Base-by-base conservation (phyloP, 306 rosid species). In the Lablab purpureus region DNA sequence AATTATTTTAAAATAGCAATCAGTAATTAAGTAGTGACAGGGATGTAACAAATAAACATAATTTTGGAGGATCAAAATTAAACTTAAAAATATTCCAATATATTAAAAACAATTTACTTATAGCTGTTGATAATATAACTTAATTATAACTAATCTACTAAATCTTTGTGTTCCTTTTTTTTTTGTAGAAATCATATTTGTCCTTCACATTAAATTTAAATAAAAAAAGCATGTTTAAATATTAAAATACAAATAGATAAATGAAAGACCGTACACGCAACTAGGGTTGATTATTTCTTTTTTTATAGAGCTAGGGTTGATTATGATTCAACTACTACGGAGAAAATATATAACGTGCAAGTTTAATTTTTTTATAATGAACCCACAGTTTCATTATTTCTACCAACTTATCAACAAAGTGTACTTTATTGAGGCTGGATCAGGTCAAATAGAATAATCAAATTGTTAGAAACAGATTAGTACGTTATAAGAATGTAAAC, bases 321-420 rank as follows among this genome's bases (percentile, higher is more conserved):
- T 34, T 30, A 15, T 30, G 7, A 2, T 30, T 30, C 22, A 60
- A 60, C 21, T 37, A 25, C 22, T 7, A 13, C 41, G 19, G 27
- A 3, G 18, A 60, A 3, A 27, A 25, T 23, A 25, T 58, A n/a
- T 4, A 28, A 27, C 1, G 23, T 4, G 62, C 75, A 18, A n/a
- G 71, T 83, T 80, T 32, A n/a, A 55, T 80, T 27, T 14, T 3
- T 78, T 27, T 82, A 88, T 47, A 85, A 79, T 80, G 89, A 89
- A 89, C 55, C 55, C 68, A 74, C 78, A 40, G 41, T 28, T 60
- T 60, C 22, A 28, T 59, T 27, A 21, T 2, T 60, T 30, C 13
- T 28, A 28, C 12, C 19, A 58, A 25, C 18, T 25, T 2, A 30
- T 15, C 21, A 28, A 60, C 41, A 15, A 60, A 41, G 23, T 40